These are phyloP conservation scores for Chrysanthemum lavandulifolium DNA, from an alignment of 129 eudicot genomes.

Conservation along the genomic window DNA sequence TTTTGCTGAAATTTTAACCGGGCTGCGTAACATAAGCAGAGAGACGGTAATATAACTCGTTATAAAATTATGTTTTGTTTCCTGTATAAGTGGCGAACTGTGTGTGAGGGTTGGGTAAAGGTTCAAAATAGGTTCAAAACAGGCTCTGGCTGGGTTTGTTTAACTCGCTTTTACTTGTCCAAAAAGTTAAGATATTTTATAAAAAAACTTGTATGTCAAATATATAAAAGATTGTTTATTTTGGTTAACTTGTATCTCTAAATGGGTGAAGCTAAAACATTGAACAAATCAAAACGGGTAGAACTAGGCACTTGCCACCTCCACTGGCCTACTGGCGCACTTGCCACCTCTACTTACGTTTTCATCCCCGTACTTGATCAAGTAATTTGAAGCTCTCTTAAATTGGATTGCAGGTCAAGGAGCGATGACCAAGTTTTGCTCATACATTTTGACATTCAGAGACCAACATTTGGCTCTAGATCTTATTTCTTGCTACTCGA, in stretches of 20 bases:
- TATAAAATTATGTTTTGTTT: slow-evolving; percentile 1
- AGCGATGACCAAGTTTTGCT: slow-evolving; percentile 17
- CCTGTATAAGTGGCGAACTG: neutral
- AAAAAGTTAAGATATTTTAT: too few relatives aligned
- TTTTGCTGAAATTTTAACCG: slow-evolving; percentile 68
- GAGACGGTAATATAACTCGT: slow-evolving; percentile 43
- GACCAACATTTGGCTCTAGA: neutral
- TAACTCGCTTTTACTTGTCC: neutral
- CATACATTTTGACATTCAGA: slow-evolving; percentile 15
- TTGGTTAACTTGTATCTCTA: too few relatives aligned
- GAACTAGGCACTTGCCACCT: too few relatives aligned
- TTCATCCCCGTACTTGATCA: neutral
- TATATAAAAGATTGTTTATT: too few relatives aligned
- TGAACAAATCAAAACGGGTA: too few relatives aligned
- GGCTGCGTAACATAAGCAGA: slow-evolving; percentile 57
- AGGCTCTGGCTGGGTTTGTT: neutral
- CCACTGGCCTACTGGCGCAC: too few relatives aligned
- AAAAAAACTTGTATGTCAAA: neutral
- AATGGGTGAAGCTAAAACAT: too few relatives aligned
- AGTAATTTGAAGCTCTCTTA: slow-evolving; percentile 1
- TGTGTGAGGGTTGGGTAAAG: neutral
- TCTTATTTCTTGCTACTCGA: neutral
- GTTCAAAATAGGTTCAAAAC: neutral
- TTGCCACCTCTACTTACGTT: too few relatives aligned
- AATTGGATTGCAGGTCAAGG: slow-evolving; percentile 27